Base-by-base conservation (phyloP, 1,284 basidiomycete genomes). In the Meira nashicola region DNA sequence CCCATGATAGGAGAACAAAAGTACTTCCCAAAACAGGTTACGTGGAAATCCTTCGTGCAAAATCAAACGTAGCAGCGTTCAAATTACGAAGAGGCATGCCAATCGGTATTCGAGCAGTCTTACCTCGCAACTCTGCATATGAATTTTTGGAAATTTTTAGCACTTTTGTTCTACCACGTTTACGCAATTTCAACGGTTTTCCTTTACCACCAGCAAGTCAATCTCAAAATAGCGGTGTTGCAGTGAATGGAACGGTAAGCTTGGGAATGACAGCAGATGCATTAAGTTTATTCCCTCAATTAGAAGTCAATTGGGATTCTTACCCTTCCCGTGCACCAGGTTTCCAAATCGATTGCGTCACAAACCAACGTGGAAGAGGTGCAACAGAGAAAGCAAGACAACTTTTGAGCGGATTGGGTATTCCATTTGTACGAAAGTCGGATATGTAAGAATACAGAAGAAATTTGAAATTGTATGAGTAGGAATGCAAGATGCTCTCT, bases 141-240 rank as follows among this genome's bases (percentile, higher is more conserved):
- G 88, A 92, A 71, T 96, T 98, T 80, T 81, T 98, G 61, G 86
- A 87, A 63, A 86, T 86, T 7, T 85, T 98, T 67, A 86, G 87
- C 70, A 92, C 96, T 71, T 97, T 97, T 77, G 94, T 98, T 54
- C 82, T 97, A 21, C 95, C 94, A 2, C 86, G 94, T 21, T 80
- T 96, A 65, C 85, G 93, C 71, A 92, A 95, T 70, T 98, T 92
- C 81, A 83, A 83, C 7, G 95, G 94, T 23, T 80, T 98, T 62
- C 77, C 84, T 2, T 81, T 92, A 60, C 86, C 89, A 58, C 83
- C 89, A 43, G 66, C 68, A 23, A 65, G 54, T 51, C 77, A 68
- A 59, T 72, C 62, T 14, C 51, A 65, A 23, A 55, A 68, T 39
- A 70, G 67, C 54, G 74, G 91, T 0, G 87, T 86, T 47, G 86